Evolutionary conservation across 345 rosid genomes (phyloP).

Genomic region (Diplotaxis tenuifolia): DNA sequence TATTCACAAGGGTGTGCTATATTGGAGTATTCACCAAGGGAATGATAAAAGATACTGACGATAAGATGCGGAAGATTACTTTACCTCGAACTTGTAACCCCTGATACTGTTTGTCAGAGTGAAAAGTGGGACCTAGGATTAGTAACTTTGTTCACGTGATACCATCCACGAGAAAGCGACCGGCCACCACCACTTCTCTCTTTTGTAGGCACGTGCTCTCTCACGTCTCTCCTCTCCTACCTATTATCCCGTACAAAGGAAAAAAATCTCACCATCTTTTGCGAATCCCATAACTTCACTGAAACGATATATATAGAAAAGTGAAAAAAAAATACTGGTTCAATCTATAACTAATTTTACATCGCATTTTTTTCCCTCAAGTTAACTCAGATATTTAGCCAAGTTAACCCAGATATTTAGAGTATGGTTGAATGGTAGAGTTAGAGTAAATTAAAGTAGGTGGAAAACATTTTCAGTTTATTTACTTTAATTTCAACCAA

Average conservation of each 20-base stretch:
- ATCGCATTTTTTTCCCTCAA: background rate
- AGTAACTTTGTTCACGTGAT: background rate
- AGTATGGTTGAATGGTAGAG: too few relatives aligned
- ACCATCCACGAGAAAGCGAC: constrained; percentile 2
- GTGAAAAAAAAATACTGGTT: background rate
- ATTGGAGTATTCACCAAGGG: background rate
- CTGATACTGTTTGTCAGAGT: background rate
- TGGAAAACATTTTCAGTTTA: too few relatives aligned
- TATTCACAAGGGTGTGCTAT: background rate
- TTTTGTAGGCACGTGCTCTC: background rate
- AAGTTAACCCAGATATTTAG: background rate
- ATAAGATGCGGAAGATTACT: background rate
- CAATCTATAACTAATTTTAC: background rate
- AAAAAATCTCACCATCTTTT: background rate
- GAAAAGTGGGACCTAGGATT: background rate
- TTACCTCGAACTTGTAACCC: background rate
- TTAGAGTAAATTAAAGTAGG: too few relatives aligned
- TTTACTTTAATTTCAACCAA: too few relatives aligned
- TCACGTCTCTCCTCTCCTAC: background rate
- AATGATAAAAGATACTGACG: background rate
- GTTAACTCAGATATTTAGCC: too few relatives aligned
- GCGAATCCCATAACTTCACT: background rate
- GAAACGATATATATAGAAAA: background rate
- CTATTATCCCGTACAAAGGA: background rate
- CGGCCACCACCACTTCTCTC: background rate